These are phyloP conservation scores for Globisporangium paroecandrum DNA, from an alignment of 352 stramenopile species.

Conservation along the genomic window DNA sequence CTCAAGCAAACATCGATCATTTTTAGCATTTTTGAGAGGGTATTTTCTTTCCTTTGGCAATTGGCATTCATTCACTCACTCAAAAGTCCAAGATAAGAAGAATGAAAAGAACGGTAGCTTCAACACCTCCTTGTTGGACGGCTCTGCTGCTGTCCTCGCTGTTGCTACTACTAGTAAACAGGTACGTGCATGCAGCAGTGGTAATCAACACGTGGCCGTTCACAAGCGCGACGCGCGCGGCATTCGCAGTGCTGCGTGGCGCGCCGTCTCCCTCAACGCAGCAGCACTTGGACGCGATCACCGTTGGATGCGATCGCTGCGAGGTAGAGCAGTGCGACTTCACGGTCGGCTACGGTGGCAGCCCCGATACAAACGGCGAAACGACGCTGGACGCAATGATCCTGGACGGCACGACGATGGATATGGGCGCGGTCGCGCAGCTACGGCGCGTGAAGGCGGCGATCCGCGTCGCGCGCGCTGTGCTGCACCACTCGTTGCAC, in stretches of 20 bases:
- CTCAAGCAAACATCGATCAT: background rate
- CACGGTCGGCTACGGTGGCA: constrained; percentile 86
- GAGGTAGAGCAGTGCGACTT: constrained; percentile 87
- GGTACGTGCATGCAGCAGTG: constrained; percentile 26
- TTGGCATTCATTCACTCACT: background rate
- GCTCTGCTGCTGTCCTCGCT: constrained; percentile 1
- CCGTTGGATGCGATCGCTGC: constrained; percentile 67
- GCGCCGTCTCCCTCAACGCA: constrained; percentile 5
- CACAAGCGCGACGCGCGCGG: constrained; percentile 58
- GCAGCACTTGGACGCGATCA: constrained; percentile 59
- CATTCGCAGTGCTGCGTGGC: constrained; percentile 41
- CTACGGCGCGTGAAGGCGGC: constrained; percentile 79
- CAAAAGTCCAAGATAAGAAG: background rate
- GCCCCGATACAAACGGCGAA: constrained; percentile 80
- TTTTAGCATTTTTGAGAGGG: constrained; percentile 3
- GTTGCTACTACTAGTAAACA: background rate
- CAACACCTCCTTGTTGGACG: background rate
- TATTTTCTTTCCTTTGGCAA: background rate
- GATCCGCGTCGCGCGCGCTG: constrained; percentile 76
- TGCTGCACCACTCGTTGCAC: constrained; percentile 88
- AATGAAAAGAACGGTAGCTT: background rate
- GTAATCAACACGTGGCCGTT: constrained; percentile 88
- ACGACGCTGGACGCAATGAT: constrained; percentile 92
- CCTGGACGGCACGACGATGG: constrained; percentile 79
- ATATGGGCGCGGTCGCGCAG: constrained; percentile 82